Evolutionary conservation across 1,139 yeast species (phyloP), one percentile per base, ranked within the genome.

Genomic region (Yamadazyma membranifaciens): DNA sequence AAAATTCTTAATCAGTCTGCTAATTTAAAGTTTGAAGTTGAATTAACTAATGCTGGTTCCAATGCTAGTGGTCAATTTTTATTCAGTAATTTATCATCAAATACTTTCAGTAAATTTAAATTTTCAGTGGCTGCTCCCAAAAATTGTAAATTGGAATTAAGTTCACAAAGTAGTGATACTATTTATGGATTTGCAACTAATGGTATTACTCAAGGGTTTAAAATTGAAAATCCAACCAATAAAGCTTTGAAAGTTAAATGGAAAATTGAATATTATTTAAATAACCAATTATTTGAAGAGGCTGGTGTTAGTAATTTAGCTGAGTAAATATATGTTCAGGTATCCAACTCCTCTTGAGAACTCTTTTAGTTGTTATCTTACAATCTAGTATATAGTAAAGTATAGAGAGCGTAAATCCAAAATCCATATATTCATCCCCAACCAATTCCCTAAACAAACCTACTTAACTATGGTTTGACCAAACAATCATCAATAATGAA

Each of bases 71-170:
- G 80, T 10, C 73, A 52, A 64, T 45, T 66, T 58, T 45, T 65
- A 65, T 51, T 69, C 69, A 44, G 73, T 72, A 51, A 70, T 80
- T 41, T 64, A 70, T 40, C 56, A 39, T 48, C 62, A 13, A 43
- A 55, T 11, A 52, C 67, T 9, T 51, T 69, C 27, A 48, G 55
- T 16, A 73, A 75, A 45, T 63, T 91, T 37, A 80, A 80, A 51
- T 82, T 88, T 55, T 73, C 85, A 57, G 65, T 88, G 41, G 97
- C 98, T 0, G 95, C 86, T 31, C 94, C 97, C 37, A 87, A 85
- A 57, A 60, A 76, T 16, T 80, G 86, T 55, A 75, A 73, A 43
- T 71, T 91, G 49, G 71, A 69, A 37, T 74, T 91, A 63, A 72
- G 78, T 43, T 83, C 95, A 1, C 95, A 88, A 54, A 74, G 88